Conservation (phyloP, 768 basidiomycete species). For the Naganishia vishniacii region DNA sequence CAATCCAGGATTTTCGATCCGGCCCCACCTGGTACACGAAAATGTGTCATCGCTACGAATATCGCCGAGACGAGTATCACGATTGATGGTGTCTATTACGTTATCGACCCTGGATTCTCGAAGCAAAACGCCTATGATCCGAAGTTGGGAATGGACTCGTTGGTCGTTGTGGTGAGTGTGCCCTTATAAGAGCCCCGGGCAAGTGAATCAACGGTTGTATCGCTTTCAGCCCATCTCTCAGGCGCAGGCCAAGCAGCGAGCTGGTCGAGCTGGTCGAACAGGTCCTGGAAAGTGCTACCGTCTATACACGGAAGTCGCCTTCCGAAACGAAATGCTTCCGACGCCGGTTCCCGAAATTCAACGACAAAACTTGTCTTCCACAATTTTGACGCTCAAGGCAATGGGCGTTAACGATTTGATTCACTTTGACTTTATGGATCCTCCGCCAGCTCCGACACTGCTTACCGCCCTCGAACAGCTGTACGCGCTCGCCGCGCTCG, state of each 20-base stretch:
- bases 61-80: constrained; percentile 98
- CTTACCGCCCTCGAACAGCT: constrained; percentile 89
- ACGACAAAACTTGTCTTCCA: constrained; percentile 75
- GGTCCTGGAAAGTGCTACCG: constrained; percentile 98
- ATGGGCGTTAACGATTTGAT: constrained; percentile 98
- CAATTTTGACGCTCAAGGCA: constrained; percentile 91
- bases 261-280: constrained; percentile 94
- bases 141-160: constrained; percentile 93
- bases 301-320: constrained; percentile 94
- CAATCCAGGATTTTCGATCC: constrained; percentile 98
- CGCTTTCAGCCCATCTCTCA: constrained; percentile 74
- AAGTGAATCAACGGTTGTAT: not conserved
- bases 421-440: constrained; percentile 99
- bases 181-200: not conserved
- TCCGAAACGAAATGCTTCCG: constrained; percentile 97
- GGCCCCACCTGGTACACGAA: constrained; percentile 94
- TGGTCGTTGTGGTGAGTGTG: constrained; percentile 71
- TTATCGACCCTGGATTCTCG: constrained; percentile 95
- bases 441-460: constrained; percentile 94
- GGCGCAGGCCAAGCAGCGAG: constrained; percentile 90
- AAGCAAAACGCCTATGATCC: constrained; percentile 99
- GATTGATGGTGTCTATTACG: constrained; percentile 97
- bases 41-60: constrained; percentile 98
- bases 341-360: constrained; percentile 98
- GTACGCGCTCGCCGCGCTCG: constrained; percentile 90